Conservation (phyloP, 768 basidiomycete species). For the Tephrocybe sp. region DNA sequence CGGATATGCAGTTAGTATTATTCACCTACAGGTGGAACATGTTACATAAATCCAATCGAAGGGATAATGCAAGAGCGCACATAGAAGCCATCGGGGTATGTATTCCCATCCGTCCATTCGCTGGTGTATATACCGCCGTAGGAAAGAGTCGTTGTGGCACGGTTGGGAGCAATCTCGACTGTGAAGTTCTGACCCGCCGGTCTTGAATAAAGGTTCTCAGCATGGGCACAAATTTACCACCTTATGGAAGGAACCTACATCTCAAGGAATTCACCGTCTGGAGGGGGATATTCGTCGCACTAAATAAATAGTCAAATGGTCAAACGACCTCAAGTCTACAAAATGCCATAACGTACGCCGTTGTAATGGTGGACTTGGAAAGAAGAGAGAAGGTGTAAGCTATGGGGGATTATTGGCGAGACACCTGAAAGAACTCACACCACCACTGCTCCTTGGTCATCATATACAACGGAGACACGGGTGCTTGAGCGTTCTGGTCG, state of each 20-base stretch:
- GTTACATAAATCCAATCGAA: too few species aligned
- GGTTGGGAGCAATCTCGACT: slow-evolving; percentile 50
- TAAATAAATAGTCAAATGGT: slow-evolving; percentile 13
- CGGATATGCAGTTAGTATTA: too few species aligned
- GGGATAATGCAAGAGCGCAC: too few species aligned
- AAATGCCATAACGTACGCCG: slow-evolving; percentile 23
- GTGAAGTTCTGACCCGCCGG: slow-evolving; percentile 50
- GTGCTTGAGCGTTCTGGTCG: slow-evolving; percentile 37
- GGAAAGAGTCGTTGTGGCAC: slow-evolving; percentile 45
- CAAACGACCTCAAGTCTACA: neutral
- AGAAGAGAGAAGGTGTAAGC: too few species aligned
- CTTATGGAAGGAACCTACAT: slow-evolving; percentile 36
- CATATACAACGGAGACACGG: slow-evolving; percentile 43
- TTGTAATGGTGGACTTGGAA: slow-evolving; percentile 31
- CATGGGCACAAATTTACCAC: too few species aligned
- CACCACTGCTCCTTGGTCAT: slow-evolving; percentile 42
- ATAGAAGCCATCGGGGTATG: slow-evolving; percentile 44
- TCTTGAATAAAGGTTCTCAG: slow-evolving; percentile 22
- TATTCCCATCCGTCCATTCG: slow-evolving; percentile 47
- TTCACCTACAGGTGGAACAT: too few species aligned
- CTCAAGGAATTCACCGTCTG: slow-evolving; percentile 39
- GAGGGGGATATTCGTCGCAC: slow-evolving; percentile 45
- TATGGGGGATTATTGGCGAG: neutral
- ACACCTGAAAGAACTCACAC: slow-evolving; percentile 32
- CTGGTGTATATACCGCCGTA: slow-evolving; percentile 36